A percentile compares a stretch with the other conserved stretches of the same genome.
phyloP scores from a whole-genome alignment of 2,329 filamentous ascomycete genomes.

The Chaetomiaceae sp. region DNA sequence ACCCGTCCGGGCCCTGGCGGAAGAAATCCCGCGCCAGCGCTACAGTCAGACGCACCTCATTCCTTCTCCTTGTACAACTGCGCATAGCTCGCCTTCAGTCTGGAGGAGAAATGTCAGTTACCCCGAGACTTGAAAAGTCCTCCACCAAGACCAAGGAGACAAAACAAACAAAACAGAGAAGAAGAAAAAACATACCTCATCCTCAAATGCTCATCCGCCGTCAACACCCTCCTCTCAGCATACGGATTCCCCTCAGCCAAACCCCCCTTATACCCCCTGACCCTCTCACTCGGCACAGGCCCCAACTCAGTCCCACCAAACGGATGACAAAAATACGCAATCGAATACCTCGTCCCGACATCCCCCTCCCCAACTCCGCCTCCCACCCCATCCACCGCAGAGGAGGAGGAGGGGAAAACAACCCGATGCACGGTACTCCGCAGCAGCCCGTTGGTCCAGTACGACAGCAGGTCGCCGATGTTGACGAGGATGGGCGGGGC shows the following conservation, averaged over 20 bases:
- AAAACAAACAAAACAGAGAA: neutral
- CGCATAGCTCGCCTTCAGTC: constrained; percentile 53
- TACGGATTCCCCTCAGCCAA: constrained; percentile 40
- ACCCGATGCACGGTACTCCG: constrained; percentile 88
- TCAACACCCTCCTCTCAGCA: constrained; percentile 52
- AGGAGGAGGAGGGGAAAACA: constrained; percentile 60
- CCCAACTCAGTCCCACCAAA: constrained; percentile 48
- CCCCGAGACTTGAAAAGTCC: too few species aligned
- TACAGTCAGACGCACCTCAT: neutral
- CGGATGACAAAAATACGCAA: constrained; percentile 66
- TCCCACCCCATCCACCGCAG: too few species aligned
- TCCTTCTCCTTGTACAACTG: constrained; percentile 46
- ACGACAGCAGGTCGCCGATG: constrained; percentile 64
- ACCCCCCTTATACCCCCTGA: constrained; percentile 39
- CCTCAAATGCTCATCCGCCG: constrained; percentile 58
- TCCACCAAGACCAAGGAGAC: neutral
- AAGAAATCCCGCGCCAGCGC: too few species aligned
- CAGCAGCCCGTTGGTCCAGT: constrained; percentile 87
- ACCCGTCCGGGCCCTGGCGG: too few species aligned
- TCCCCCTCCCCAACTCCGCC: constrained; percentile 39
- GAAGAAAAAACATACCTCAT: constrained; percentile 38
- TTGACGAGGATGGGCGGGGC: constrained; percentile 77
- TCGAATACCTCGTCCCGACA: constrained; percentile 54
- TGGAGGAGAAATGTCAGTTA: constrained; percentile 7
- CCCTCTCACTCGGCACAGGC: constrained; percentile 56